phyloP scores from a whole-genome alignment of 495 filamentous ascomycete genomes.

The Rhizodiscina lignyota region DNA sequence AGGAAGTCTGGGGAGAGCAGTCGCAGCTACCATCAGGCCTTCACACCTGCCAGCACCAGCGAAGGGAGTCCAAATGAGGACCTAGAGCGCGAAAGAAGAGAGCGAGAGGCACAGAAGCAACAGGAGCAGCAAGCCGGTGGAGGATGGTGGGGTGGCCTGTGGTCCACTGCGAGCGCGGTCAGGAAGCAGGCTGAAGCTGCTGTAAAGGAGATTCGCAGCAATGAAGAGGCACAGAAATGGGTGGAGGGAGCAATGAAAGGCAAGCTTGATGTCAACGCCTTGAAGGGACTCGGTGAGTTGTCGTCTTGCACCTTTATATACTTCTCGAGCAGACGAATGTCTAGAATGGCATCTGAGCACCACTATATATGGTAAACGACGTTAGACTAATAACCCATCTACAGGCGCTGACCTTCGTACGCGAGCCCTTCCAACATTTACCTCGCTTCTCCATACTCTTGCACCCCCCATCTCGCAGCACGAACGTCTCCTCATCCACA shows the following conservation, averaged over 20 bases:
- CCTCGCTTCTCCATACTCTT: conserved; percentile 81
- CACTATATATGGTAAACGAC: too few species aligned
- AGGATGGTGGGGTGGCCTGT: conserved; percentile 85
- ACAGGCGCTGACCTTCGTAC: conserved; percentile 78
- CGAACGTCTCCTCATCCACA: conserved; percentile 94
- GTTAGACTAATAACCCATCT: too few species aligned
- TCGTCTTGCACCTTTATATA: conserved; percentile 3
- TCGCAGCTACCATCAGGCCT: conserved; percentile 41
- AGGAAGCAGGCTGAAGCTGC: conserved; percentile 89
- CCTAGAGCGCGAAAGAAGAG: neutral
- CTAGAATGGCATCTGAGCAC: too few species aligned
- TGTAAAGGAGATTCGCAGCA: conserved; percentile 88
- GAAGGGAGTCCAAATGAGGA: conserved; percentile 1
- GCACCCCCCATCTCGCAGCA: conserved; percentile 95
- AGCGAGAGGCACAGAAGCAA: conserved; percentile 6
- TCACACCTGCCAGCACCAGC: conserved; percentile 20
- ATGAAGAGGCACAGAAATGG: conserved; percentile 93
- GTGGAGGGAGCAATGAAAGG: conserved; percentile 86
- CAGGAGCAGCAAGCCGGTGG: conserved; percentile 26
- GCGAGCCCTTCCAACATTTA: conserved; percentile 86
- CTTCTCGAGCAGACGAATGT: too few species aligned
- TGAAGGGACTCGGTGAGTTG: conserved; percentile 60
- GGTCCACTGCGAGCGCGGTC: conserved; percentile 51
- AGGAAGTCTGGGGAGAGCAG: conserved; percentile 65
- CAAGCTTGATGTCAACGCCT: conserved; percentile 70